phyloP scores from a whole-genome alignment of 768 basidiomycete species.

The Kwoniella mangroviensis region DNA sequence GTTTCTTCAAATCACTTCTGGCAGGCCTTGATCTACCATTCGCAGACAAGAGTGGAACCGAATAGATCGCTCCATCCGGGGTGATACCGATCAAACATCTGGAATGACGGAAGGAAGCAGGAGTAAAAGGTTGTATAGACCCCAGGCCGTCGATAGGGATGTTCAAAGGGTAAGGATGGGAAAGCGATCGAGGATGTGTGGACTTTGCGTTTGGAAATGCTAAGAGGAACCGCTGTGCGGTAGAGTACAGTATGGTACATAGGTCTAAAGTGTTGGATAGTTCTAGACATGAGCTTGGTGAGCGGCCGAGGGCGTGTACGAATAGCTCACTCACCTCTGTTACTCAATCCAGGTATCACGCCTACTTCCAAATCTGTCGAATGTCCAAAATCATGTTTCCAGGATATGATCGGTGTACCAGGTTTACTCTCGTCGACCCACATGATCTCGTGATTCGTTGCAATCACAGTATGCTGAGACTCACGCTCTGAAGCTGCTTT shows the following conservation, averaged over 20 bases:
- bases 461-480: constrained; percentile 21
- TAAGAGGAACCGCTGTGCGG: constrained; percentile 21
- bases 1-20: not conserved
- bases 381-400: constrained; percentile 39
- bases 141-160: constrained; percentile 2
- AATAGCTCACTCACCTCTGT: constrained; percentile 7
- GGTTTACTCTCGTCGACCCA: constrained; percentile 39
- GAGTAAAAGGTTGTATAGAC: constrained; percentile 14
- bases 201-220: constrained; percentile 25
- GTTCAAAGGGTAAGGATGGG: constrained; percentile 16
- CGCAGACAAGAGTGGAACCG: constrained; percentile 5
- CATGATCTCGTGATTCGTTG: constrained; percentile 38
- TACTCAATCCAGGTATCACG: constrained; percentile 8
- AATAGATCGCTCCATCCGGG: constrained; percentile 13
- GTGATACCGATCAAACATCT: constrained; percentile 8
- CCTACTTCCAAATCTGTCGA: constrained; percentile 27
- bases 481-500: constrained; percentile 26
- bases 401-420: constrained; percentile 28
- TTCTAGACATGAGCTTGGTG: not conserved
- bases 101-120: constrained; percentile 3
- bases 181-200: constrained; percentile 18
- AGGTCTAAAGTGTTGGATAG: constrained; percentile 9
- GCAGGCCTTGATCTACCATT: not conserved
- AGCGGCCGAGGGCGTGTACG: too few species aligned
- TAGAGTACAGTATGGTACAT: constrained; percentile 33